Conservation (phyloP, 169 alveolate genomes). For the Cryptosporidium canis region DNA sequence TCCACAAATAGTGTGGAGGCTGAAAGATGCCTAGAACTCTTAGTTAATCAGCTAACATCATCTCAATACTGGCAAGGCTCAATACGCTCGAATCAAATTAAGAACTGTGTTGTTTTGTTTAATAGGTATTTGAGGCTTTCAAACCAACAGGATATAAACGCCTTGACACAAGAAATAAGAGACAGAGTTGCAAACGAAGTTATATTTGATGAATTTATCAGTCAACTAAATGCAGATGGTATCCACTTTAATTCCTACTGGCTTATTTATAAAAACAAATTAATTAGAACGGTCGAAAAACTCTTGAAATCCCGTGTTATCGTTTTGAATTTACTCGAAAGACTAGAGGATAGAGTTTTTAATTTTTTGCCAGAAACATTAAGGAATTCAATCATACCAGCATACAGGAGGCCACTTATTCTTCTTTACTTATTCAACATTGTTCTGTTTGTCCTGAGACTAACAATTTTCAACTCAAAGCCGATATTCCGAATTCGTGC, state of each 20-base stretch:
- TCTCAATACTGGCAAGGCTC: conserved; percentile 70
- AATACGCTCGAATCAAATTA: conserved; percentile 35
- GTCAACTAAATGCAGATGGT: neutral
- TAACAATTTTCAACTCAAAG: conserved; percentile 5
- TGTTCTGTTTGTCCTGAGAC: neutral
- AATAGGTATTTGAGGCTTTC: conserved; percentile 37
- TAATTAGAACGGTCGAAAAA: neutral
- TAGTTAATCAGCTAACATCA: conserved; percentile 40
- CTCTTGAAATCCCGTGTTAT: neutral
- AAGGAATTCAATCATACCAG: conserved; percentile 10
- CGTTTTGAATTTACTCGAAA: neutral
- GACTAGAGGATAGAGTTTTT: neutral
- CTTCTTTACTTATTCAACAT: conserved; percentile 8
- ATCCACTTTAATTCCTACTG: neutral
- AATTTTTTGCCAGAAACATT: conserved; percentile 14
- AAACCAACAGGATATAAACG: neutral
- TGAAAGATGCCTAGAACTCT: conserved; percentile 49
- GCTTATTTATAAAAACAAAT: neutral
- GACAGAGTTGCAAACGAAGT: conserved; percentile 1
- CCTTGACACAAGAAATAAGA: conserved; percentile 15
- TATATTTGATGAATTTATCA: conserved; percentile 40
- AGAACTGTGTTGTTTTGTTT: conserved; percentile 23
- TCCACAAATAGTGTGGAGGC: conserved; percentile 70
- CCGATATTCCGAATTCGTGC: conserved; percentile 27
- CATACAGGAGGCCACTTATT: conserved; percentile 57